Base-by-base conservation (phyloP, 345 rosid species). In the Eucalyptus sp. region DNA sequence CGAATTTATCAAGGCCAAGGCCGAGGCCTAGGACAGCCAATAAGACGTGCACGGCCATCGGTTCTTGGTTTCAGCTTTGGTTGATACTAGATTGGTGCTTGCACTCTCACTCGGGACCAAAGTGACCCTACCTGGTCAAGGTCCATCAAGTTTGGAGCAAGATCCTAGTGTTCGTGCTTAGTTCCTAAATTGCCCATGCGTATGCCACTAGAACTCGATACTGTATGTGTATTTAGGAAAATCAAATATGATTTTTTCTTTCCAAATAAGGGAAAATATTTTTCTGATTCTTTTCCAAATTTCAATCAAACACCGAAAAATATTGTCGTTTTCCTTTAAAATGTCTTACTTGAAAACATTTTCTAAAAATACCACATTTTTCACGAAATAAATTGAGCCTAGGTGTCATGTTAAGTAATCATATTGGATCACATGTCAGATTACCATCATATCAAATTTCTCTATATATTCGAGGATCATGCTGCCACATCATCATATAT, bases 131-230 rank as follows among this genome's bases (percentile, higher is more conserved):
- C 66, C 0, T 29, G 0, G 31, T 27, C 7, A 6, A 12, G 31
- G 66, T 60, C 66, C 4, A 60, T 60, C 31, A 5, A 60, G 17
- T 33, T 3, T 62, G 0, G 68, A 27, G 56, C 68, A 29, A 12
- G 16, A 29, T 62, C 8, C 4, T 0, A 0, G 16, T 62, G 33
- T 11, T 29, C 3, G 0, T 62, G 33, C 68, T 13, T 29, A 13
- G 15, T 29, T 62, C 15, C 60, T 27, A 8, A 62, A 7, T 13
- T 29, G 17, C 15, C 15, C 7, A 29, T 62, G 31, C 5, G 0
- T 29, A 62, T 27, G 68, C 29, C 15, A 27, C 31, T 62, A 62
- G 31, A 15, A 27, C 66, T 12, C 2, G 31, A 27, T 27, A 12
- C 2, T 12, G 1, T 27, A 60, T 29, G 15, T 27, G 12, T 62